Conservation (phyloP, 768 basidiomycete genomes). For the Exidia glandulosa region DNA sequence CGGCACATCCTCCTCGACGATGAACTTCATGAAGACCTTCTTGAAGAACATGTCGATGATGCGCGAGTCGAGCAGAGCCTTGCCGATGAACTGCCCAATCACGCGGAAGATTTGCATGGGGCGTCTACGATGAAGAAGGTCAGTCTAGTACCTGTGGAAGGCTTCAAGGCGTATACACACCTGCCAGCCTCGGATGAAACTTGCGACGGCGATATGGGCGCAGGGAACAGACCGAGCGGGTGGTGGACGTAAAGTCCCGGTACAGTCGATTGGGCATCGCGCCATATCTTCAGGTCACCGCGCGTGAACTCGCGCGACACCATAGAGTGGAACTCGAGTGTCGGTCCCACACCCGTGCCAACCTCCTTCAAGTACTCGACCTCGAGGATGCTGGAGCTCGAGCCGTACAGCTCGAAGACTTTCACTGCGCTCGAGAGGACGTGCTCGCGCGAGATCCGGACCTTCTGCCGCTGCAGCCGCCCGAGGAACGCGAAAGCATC, state of each 20-base stretch:
- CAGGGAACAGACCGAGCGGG: conserved; percentile 78
- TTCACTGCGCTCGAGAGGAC: conserved; percentile 96
- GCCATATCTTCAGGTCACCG: conserved; percentile 82
- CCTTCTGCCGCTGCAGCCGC: conserved; percentile 88
- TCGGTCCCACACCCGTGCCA: conserved; percentile 93
- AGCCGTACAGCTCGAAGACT: conserved; percentile 93
- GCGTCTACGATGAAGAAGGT: conserved; percentile 46
- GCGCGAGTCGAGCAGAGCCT: conserved; percentile 92
- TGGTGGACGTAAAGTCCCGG: conserved; percentile 69
- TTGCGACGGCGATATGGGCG: conserved; percentile 58
- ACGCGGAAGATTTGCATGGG: conserved; percentile 77
- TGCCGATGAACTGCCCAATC: conserved; percentile 92
- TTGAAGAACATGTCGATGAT: conserved; percentile 95
- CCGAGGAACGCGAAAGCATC: conserved; percentile 90
- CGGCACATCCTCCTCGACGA: conserved; percentile 80
- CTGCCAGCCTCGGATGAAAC: conserved; percentile 62
- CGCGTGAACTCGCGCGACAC: conserved; percentile 92
- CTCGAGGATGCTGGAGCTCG: conserved; percentile 86
- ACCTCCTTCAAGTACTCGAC: conserved; percentile 99
- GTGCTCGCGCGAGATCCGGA: conserved; percentile 89
- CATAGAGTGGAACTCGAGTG: conserved; percentile 93
- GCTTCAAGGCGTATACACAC: conserved; percentile 29
- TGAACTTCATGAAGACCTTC: conserved; percentile 85
- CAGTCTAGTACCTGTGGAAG: neutral
- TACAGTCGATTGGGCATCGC: conserved; percentile 60